Conservation (phyloP, 2,329 filamentous ascomycete genomes). For the Curvularia verruculosa region DNA sequence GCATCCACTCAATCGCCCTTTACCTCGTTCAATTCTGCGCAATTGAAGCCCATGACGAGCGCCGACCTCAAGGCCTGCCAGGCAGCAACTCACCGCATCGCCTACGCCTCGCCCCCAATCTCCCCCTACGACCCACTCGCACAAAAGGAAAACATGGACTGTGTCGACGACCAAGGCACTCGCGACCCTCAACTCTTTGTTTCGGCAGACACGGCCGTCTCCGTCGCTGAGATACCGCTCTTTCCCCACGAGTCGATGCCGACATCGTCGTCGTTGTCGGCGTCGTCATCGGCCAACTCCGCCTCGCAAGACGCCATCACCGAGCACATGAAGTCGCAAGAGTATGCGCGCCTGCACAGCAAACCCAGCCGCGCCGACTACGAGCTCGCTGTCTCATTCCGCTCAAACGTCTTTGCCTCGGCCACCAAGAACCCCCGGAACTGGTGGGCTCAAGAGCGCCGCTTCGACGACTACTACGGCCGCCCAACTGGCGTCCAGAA, state of each 20-base stretch:
- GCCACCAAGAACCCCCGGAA: constrained; percentile 51
- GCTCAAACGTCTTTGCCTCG: constrained; percentile 40
- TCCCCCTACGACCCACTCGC: constrained; percentile 46
- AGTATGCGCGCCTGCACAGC: constrained; percentile 37
- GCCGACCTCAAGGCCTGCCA: constrained; percentile 25
- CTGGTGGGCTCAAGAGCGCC: constrained; percentile 54
- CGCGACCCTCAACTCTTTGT: constrained; percentile 48
- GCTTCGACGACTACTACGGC: constrained; percentile 57
- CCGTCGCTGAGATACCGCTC: constrained; percentile 43
- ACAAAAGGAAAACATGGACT: constrained; percentile 47
- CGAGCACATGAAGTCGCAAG: constrained; percentile 43
- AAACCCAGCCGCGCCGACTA: constrained; percentile 48
- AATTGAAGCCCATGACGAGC: constrained; percentile 30
- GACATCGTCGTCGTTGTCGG: no score
- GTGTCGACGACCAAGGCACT: constrained; percentile 34
- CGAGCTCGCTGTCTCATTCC: constrained; percentile 42
- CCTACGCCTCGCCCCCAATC: constrained; percentile 50
- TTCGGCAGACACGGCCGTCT: constrained; percentile 32
- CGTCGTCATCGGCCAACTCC: constrained; percentile 27
- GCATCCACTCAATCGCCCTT: constrained; percentile 31
- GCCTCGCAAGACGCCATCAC: constrained; percentile 37
- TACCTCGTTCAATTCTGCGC: constrained; percentile 37
- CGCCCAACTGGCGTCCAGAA: constrained; percentile 52
- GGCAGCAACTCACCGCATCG: constrained; percentile 35
- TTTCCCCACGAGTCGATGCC: constrained; percentile 45